Conservation (phyloP, 306 rosid genomes). For the Styphnolobium japonicum region DNA sequence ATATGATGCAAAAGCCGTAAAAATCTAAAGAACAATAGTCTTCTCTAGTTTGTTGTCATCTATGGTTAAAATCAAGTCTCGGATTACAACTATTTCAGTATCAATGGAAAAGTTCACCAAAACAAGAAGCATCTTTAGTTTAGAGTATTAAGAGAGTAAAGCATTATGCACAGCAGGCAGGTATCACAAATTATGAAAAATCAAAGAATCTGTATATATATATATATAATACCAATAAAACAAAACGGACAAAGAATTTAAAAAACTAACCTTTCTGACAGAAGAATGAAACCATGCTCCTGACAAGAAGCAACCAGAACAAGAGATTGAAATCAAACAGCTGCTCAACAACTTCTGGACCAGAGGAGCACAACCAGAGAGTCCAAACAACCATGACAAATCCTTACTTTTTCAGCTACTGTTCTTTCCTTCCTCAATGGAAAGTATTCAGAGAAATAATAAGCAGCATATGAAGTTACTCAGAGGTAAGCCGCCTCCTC, state of each 20-base stretch:
- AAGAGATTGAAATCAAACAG: constrained; percentile 35
- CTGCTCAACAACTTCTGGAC: constrained; percentile 48
- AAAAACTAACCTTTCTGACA: constrained; percentile 45
- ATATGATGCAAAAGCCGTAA: not conserved
- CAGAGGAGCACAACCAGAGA: constrained; percentile 41
- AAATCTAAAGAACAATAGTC: not conserved
- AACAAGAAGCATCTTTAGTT: not conserved
- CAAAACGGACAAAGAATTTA: not conserved
- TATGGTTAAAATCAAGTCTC: not conserved
- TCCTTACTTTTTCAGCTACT: constrained; percentile 26
- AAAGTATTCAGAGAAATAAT: constrained; percentile 24
- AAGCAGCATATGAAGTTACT: constrained; percentile 42
- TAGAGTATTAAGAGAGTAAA: not conserved
- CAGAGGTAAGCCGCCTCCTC: constrained; percentile 86
- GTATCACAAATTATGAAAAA: not conserved
- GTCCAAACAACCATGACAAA: constrained; percentile 41
- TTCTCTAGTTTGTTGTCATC: not conserved
- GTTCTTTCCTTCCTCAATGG: constrained; percentile 30
- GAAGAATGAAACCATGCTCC: constrained; percentile 41
- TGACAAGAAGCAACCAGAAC: constrained; percentile 36
- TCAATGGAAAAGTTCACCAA: not conserved
- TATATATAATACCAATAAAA: not conserved
- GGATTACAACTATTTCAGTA: not conserved
- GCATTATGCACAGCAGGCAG: not conserved
- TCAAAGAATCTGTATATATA: not conserved